phyloP scores from a whole-genome alignment of 2,329 filamentous ascomycete genomes.

The Alternaria sp. region DNA sequence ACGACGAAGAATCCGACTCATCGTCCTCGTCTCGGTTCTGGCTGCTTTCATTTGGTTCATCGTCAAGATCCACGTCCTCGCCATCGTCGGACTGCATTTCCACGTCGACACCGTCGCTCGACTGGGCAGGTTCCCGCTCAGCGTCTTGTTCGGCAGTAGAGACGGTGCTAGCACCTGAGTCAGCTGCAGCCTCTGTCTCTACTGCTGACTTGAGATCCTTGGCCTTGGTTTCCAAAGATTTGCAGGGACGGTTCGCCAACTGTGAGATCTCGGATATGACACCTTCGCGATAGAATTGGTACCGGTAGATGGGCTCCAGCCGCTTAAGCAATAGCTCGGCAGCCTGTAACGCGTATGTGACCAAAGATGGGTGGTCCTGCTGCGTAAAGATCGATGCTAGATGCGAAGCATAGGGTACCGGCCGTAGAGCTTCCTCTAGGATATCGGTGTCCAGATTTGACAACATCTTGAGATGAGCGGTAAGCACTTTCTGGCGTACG shows the following conservation, averaged over 20 bases:
- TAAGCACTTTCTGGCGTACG: conserved; percentile 92
- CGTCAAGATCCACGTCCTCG: conserved; percentile 61
- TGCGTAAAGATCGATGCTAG: conserved; percentile 94
- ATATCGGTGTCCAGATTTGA: conserved; percentile 89
- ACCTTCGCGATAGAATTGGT: conserved; percentile 96
- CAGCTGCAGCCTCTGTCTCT: conserved; percentile 31
- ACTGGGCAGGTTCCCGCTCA: conserved; percentile 57
- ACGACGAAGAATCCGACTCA: conserved; percentile 69
- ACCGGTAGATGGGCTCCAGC: conserved; percentile 85
- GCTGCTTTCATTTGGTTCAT: conserved; percentile 64
- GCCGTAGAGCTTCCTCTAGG: conserved; percentile 80
- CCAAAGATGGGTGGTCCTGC: conserved; percentile 86
- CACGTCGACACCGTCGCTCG: conserved; percentile 60
- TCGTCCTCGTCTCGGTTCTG: conserved; percentile 67
- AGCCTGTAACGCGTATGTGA: conserved; percentile 86
- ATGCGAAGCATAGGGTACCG: conserved; percentile 94
- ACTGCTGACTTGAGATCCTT: conserved; percentile 35
- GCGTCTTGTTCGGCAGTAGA: conserved; percentile 41
- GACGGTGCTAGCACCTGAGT: conserved; percentile 31
- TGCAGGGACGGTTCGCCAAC: conserved; percentile 64
- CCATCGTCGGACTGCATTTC: conserved; percentile 60
- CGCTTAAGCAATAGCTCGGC: conserved; percentile 86
- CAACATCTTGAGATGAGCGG: conserved; percentile 96
- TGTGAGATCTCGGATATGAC: conserved; percentile 91
- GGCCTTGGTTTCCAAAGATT: conserved; percentile 34